Conservation (phyloP, 495 filamentous ascomycete genomes). For the Penicilliopsis zonata region DNA sequence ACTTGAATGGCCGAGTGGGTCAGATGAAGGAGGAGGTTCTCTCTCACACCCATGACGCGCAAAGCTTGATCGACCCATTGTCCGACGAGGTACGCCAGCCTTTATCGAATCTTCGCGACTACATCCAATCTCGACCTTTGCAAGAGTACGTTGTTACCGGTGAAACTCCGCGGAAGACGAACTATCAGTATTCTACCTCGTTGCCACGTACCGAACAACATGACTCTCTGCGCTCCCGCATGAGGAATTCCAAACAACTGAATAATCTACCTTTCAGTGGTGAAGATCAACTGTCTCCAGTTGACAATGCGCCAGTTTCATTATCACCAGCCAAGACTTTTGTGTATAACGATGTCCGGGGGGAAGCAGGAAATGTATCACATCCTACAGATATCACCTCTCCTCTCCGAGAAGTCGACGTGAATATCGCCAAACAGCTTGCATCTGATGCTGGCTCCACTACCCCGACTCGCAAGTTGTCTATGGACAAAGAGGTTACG, state of each 20-base stretch:
- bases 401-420: conserved; percentile 42
- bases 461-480: conserved; percentile 9
- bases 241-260: conserved; percentile 34
- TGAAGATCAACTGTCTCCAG: conserved; percentile 12
- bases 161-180: conserved; percentile 65
- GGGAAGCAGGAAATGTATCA: conserved; percentile 28
- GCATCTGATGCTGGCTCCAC: conserved; percentile 13
- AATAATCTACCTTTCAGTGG: conserved; percentile 23
- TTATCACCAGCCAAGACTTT: conserved; percentile 25
- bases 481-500: conserved; percentile 8
- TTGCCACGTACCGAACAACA: conserved; percentile 69
- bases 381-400: conserved; percentile 21
- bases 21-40: conserved; percentile 52
- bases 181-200: conserved; percentile 61
- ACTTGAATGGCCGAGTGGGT: conserved; percentile 47
- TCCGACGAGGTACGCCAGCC: conserved; percentile 49
- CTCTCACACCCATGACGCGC: conserved; percentile 36
- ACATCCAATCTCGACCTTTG: conserved; percentile 47
- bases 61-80: conserved; percentile 45
- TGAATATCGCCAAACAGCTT: conserved; percentile 35
- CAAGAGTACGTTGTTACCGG: conserved; percentile 77
- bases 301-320: conserved; percentile 12
- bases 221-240: conserved; percentile 49
- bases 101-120: conserved; percentile 52
- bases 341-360: conserved; percentile 31